Conservation (phyloP, 805 yeast species). For the Candida gorgasii region DNA sequence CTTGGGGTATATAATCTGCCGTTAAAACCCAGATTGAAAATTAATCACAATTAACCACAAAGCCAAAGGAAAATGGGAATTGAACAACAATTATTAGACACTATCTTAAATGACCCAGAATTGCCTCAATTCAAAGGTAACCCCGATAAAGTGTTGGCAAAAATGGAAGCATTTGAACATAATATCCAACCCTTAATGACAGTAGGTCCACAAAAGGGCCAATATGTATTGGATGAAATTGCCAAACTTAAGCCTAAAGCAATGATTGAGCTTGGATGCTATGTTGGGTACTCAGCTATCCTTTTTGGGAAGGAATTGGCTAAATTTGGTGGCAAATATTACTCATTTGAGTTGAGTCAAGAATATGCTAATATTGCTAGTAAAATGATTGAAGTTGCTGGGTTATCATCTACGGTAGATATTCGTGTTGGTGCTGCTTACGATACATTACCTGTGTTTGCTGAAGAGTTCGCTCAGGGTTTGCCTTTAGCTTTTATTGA, state of each 20-base stretch:
- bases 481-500: slow-evolving; percentile 43
- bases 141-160: slow-evolving; percentile 32
- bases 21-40: too few relatives aligned
- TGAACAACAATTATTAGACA: not conserved
- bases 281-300: slow-evolving; percentile 32
- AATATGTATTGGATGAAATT: slow-evolving; percentile 25
- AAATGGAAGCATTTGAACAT: slow-evolving; percentile 26
- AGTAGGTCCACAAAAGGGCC: slow-evolving; percentile 33
- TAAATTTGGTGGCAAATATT: slow-evolving; percentile 28
- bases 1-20: too few relatives aligned
- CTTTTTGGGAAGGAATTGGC: slow-evolving; percentile 29
- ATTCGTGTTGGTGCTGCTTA: slow-evolving; percentile 35
- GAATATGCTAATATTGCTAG: slow-evolving; percentile 32
- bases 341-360: slow-evolving; percentile 32
- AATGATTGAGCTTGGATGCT: slow-evolving; percentile 9
- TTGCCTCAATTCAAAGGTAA: slow-evolving; percentile 25
- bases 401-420: slow-evolving; percentile 29
- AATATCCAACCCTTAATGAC: slow-evolving; percentile 24
- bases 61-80: slow-evolving; percentile 1
- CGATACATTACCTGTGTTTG: slow-evolving; percentile 26
- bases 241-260: slow-evolving; percentile 22
- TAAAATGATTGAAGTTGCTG: slow-evolving; percentile 33
- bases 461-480: slow-evolving; percentile 16
- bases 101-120: not conserved
- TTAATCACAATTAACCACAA: not conserved